Evolutionary conservation across 2,329 filamentous ascomycete genomes (phyloP).

Genomic region (Hypoxylon sp.): DNA sequence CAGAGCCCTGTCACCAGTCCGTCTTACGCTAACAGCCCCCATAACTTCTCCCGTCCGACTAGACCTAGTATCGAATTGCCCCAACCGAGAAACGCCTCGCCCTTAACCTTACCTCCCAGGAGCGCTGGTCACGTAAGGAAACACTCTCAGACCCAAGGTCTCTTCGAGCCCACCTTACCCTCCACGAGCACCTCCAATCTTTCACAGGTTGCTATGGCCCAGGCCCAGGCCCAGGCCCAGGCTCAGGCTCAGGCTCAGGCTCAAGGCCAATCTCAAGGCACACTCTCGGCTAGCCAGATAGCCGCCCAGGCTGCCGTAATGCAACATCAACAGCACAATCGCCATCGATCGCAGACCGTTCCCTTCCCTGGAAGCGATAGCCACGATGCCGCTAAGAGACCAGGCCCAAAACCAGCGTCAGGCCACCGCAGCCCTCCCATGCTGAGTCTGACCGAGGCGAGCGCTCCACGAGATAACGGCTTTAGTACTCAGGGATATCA

Average conservation of each 20-base stretch:
- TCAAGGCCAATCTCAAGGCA: constrained; percentile 54
- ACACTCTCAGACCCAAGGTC: constrained; percentile 80
- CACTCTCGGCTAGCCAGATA: constrained; percentile 79
- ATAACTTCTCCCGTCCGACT: constrained; percentile 72
- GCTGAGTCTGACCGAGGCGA: constrained; percentile 75
- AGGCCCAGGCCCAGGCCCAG: constrained; percentile 50
- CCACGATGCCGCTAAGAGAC: constrained; percentile 62
- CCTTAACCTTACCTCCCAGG: constrained; percentile 59
- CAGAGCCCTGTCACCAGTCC: constrained; percentile 60
- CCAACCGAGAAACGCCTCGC: constrained; percentile 59
- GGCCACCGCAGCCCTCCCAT: constrained; percentile 73
- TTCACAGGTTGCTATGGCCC: constrained; percentile 64
- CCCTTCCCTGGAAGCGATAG: constrained; percentile 66
- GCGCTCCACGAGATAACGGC: constrained; percentile 69
- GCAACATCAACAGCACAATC: constrained; percentile 70
- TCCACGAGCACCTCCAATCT: constrained; percentile 71
- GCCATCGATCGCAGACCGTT: constrained; percentile 82
- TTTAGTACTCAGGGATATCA: constrained; percentile 69
- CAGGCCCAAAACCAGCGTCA: constrained; percentile 53
- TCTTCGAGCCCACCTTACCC: constrained; percentile 81
- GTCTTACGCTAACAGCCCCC: constrained; percentile 64
- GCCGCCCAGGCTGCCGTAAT: constrained; percentile 81
- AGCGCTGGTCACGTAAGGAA: constrained; percentile 63
- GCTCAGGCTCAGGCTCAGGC: too few relatives aligned
- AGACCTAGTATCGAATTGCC: constrained; percentile 53